phyloP scores from a whole-genome alignment of 345 rosid genomes.

The Syzygium oleosum region DNA sequence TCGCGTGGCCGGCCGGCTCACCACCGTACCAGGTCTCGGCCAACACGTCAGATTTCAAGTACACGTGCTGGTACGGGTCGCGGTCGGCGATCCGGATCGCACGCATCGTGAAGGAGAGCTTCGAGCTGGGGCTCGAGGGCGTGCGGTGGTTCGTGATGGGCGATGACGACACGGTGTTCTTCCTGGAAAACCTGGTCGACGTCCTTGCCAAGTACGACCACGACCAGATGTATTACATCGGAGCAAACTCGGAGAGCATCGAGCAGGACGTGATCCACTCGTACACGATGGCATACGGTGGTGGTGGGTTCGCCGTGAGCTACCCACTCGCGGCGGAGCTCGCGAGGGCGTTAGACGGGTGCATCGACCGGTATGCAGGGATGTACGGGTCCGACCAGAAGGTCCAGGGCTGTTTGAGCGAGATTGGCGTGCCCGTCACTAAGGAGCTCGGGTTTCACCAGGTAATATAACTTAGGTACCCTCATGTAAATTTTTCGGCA shows the following conservation, averaged over 20 bases:
- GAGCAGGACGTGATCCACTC: conserved; percentile 82
- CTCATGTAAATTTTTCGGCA: neutral
- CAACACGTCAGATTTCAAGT: conserved; percentile 56
- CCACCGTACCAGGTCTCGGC: conserved; percentile 58
- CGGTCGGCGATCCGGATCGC: conserved; percentile 73
- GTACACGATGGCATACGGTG: conserved; percentile 80
- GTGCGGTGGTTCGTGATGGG: conserved; percentile 98
- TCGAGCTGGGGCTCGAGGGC: conserved; percentile 51
- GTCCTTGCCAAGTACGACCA: conserved; percentile 74
- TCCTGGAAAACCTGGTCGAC: conserved; percentile 54
- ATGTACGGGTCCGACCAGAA: conserved; percentile 89
- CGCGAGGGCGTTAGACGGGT: conserved; percentile 65
- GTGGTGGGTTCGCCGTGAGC: conserved; percentile 83
- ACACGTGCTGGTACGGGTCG: conserved; percentile 61
- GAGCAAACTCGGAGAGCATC: conserved; percentile 77
- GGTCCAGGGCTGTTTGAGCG: conserved; percentile 68
- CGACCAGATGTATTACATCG: conserved; percentile 81
- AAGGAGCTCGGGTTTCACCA: conserved; percentile 89
- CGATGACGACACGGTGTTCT: conserved; percentile 88
- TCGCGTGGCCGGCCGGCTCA: conserved; percentile 35
- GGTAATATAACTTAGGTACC: conserved; percentile 18
- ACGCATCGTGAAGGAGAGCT: conserved; percentile 72
- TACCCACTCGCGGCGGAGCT: conserved; percentile 67
- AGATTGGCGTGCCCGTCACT: conserved; percentile 73
- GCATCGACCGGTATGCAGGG: conserved; percentile 60